Evolutionary conservation across 768 basidiomycete genomes (phyloP).

Genomic region (Trametes punicea): DNA sequence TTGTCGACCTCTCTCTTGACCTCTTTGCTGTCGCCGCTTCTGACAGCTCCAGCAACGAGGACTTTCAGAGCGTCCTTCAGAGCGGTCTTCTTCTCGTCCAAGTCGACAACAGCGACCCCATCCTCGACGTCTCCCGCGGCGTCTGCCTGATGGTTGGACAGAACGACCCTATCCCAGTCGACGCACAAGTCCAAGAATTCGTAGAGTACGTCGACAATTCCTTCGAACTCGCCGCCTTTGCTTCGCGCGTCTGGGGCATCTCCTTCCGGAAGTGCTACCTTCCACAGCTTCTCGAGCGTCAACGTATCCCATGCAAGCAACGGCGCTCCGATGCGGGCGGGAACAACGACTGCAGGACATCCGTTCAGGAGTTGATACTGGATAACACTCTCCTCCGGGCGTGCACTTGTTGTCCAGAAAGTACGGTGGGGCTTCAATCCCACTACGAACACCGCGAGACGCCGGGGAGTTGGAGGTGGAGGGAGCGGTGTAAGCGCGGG

Average conservation of each 20-base stretch:
- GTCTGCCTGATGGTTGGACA: slow-evolving; percentile 26
- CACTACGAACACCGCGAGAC: slow-evolving; percentile 54
- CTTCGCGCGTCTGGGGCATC: slow-evolving; percentile 32
- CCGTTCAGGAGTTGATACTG: slow-evolving; percentile 61
- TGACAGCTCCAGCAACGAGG: slow-evolving; percentile 52
- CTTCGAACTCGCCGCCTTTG: slow-evolving; percentile 38
- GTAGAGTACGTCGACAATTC: slow-evolving; percentile 51
- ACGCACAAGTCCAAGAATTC: slow-evolving; percentile 61
- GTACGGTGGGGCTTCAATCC: slow-evolving; percentile 60
- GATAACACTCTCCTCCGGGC: slow-evolving; percentile 61
- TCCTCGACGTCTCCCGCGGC: slow-evolving; percentile 21
- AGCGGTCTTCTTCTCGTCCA: slow-evolving; percentile 35
- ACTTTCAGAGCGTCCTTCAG: slow-evolving; percentile 47
- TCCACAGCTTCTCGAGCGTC: slow-evolving; percentile 57
- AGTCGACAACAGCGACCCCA: slow-evolving; percentile 18
- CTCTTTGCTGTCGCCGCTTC: slow-evolving; percentile 49
- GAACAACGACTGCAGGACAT: slow-evolving; percentile 56
- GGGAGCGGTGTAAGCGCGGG: slow-evolving; percentile 42
- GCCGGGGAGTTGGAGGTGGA: slow-evolving; percentile 43
- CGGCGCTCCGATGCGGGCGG: slow-evolving; percentile 58
- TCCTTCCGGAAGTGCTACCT: slow-evolving; percentile 40
- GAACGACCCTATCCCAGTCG: slow-evolving; percentile 53
- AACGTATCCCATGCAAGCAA: slow-evolving; percentile 61
- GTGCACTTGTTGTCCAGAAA: slow-evolving; percentile 56
- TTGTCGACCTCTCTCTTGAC: slow-evolving; percentile 55